Evolutionary conservation across 2,329 filamentous ascomycete species (phyloP).

Genomic region (Aspergillus texensis): DNA sequence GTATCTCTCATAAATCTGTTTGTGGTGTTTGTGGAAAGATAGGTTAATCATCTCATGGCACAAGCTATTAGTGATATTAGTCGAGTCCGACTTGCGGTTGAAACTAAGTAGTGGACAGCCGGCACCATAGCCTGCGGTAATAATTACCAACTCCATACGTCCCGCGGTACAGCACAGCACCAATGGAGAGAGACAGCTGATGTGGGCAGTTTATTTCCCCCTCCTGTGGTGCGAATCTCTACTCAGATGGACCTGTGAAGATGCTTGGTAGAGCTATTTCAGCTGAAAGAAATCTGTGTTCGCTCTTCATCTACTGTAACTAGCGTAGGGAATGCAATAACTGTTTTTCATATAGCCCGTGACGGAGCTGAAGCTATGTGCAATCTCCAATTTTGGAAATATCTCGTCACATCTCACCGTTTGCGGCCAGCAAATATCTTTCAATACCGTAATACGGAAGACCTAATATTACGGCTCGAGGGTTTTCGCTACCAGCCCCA

Average conservation of each 20-base stretch:
- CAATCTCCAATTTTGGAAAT: neutral
- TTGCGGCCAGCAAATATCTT: slow-evolving; percentile 20
- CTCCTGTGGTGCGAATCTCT: neutral
- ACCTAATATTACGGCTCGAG: slow-evolving; percentile 10
- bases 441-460: slow-evolving; percentile 12
- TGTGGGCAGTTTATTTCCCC: slow-evolving; percentile 1
- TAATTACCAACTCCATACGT: slow-evolving; percentile 4
- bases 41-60: neutral
- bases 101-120: slow-evolving; percentile 14
- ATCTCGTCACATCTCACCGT: slow-evolving; percentile 20
- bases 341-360: neutral
- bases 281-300: neutral
- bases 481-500: slow-evolving; percentile 17
- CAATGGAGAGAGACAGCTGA: neutral
- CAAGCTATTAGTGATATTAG: neutral
- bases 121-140: slow-evolving; percentile 9
- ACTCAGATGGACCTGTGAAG: neutral
- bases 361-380: neutral
- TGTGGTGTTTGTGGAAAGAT: neutral
- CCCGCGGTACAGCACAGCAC: neutral
- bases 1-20: neutral
- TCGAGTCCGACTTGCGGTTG: slow-evolving; percentile 9
- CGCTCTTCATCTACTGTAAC: neutral
- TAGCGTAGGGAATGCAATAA: neutral
- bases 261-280: neutral